These are phyloP conservation scores for Colletotrichum graminicola DNA, from an alignment of 2,329 filamentous ascomycete genomes.

Conservation along the genomic window DNA sequence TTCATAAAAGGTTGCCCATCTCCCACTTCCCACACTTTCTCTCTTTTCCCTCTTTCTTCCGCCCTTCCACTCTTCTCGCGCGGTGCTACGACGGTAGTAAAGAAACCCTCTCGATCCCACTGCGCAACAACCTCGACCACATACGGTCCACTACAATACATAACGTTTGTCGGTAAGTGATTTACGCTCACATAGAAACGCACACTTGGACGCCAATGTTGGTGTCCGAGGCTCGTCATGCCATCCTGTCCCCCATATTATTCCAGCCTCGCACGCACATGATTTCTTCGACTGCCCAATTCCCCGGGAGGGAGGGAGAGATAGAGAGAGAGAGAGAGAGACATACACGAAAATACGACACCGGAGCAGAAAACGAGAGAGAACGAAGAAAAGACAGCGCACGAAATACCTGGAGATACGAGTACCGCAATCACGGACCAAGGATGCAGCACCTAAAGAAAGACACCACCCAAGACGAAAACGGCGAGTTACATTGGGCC, in stretches of 20 bases:
- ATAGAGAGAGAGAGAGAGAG: neutral
- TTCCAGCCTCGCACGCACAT: neutral
- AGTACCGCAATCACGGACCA: neutral
- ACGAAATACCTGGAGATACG: neutral
- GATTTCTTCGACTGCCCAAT: slow-evolving; percentile 8
- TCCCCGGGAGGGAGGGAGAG: neutral
- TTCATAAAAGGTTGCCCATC: slow-evolving; percentile 40
- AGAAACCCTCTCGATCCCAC: slow-evolving; percentile 42
- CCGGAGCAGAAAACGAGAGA: neutral
- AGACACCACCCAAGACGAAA: slow-evolving; percentile 25
- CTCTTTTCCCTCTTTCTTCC: slow-evolving; percentile 27
- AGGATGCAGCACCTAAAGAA: neutral
- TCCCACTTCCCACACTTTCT: slow-evolving; percentile 34
- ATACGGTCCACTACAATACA: slow-evolving; percentile 26
- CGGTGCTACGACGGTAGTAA: slow-evolving; percentile 42
- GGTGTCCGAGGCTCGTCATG: slow-evolving; percentile 16
- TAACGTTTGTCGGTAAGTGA: slow-evolving; percentile 36
- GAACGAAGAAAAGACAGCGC: slow-evolving; percentile 10
- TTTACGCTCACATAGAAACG: slow-evolving; percentile 16
- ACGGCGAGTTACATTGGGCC: slow-evolving; percentile 18
- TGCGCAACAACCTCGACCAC: slow-evolving; percentile 33
- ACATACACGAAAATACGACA: slow-evolving; percentile 4
- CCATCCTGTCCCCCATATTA: neutral
- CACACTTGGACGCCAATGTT: slow-evolving; percentile 13
- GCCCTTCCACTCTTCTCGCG: slow-evolving; percentile 39